Percentiles rank a stretch among this genome's conserved stretches.
Conservation (phyloP, 768 basidiomycete genomes). For the Leccinum boreale region DNA sequence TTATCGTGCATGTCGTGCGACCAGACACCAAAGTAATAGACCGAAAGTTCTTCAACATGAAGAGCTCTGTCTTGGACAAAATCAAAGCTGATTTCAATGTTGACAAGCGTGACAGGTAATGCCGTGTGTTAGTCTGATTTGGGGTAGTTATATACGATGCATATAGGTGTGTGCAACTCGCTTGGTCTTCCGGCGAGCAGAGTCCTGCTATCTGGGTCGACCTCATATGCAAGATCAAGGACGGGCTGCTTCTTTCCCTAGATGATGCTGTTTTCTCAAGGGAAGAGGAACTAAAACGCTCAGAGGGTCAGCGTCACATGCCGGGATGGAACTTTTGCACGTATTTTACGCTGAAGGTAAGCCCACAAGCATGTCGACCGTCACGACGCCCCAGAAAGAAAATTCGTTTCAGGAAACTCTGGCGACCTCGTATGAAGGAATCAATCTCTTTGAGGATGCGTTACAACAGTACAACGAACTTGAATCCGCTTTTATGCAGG, state of each 20-base stretch:
- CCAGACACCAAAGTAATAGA: slow-evolving; percentile 59
- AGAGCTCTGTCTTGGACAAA: slow-evolving; percentile 83
- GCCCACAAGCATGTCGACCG: slow-evolving; percentile 12
- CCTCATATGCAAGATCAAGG: slow-evolving; percentile 84
- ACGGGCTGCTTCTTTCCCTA: slow-evolving; percentile 81
- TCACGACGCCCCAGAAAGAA: not conserved
- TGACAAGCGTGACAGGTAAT: slow-evolving; percentile 77
- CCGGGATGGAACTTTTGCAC: slow-evolving; percentile 99
- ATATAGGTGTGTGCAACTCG: slow-evolving; percentile 74
- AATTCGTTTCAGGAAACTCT: slow-evolving; percentile 74
- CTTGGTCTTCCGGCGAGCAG: slow-evolving; percentile 67
- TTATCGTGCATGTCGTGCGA: slow-evolving; percentile 82
- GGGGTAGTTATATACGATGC: slow-evolving; percentile 14
- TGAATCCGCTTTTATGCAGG: slow-evolving; percentile 76
- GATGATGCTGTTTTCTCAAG: slow-evolving; percentile 72
- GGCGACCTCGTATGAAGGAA: slow-evolving; percentile 87
- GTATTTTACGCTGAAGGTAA: slow-evolving; percentile 92
- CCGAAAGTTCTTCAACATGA: slow-evolving; percentile 79
- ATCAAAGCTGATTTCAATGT: slow-evolving; percentile 88
- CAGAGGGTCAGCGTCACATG: slow-evolving; percentile 86
- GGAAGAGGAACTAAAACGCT: slow-evolving; percentile 88
- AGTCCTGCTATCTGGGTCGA: slow-evolving; percentile 88
- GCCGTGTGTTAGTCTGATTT: slow-evolving; percentile 1
- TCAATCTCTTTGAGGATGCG: slow-evolving; percentile 88
- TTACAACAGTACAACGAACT: slow-evolving; percentile 88